A percentile compares a stretch with the other conserved stretches of the same genome.
Conservation (phyloP, 1,284 basidiomycete species). For the Puccinia horiana region DNA sequence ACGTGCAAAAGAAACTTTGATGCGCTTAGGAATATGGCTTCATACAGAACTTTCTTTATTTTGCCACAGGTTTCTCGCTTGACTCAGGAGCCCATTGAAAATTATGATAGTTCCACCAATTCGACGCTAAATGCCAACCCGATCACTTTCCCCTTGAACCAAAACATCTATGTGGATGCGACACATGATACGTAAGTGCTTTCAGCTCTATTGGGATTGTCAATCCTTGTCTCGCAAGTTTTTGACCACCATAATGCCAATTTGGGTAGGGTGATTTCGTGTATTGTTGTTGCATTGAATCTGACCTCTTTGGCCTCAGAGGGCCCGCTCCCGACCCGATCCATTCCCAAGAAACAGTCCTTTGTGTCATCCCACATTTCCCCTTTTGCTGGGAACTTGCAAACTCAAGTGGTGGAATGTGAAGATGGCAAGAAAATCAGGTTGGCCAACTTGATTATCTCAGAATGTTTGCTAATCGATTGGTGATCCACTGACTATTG, state of each 20-base stretch:
- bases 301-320: conserved; percentile 69
- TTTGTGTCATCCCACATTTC: conserved; percentile 63
- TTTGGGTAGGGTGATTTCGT: conserved; percentile 52
- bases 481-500: not conserved
- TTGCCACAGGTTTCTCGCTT: conserved; percentile 68
- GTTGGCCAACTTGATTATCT: not conserved
- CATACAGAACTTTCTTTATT: conserved; percentile 50
- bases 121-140: conserved; percentile 71
- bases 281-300: conserved; percentile 65
- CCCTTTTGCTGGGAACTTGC: conserved; percentile 66
- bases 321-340: conserved; percentile 72
- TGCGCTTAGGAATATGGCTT: conserved; percentile 45
- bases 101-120: conserved; percentile 75
- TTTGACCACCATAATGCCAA: not conserved
- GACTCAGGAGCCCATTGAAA: conserved; percentile 69
- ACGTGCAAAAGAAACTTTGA: conserved; percentile 52
- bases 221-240: not conserved
- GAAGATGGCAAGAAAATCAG: conserved; percentile 42
- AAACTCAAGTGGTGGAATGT: conserved; percentile 68
- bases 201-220: not conserved
- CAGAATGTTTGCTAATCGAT: no score
- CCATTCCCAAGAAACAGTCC: conserved; percentile 67
- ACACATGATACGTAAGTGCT: conserved; percentile 66
- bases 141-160: conserved; percentile 75
- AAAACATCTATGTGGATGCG: conserved; percentile 79